Percentiles rank a stretch among this genome's conserved stretches.
These are phyloP conservation scores for Tuber microsphaerosporum DNA, from an alignment of 495 filamentous ascomycete species.

Conservation along the genomic window DNA sequence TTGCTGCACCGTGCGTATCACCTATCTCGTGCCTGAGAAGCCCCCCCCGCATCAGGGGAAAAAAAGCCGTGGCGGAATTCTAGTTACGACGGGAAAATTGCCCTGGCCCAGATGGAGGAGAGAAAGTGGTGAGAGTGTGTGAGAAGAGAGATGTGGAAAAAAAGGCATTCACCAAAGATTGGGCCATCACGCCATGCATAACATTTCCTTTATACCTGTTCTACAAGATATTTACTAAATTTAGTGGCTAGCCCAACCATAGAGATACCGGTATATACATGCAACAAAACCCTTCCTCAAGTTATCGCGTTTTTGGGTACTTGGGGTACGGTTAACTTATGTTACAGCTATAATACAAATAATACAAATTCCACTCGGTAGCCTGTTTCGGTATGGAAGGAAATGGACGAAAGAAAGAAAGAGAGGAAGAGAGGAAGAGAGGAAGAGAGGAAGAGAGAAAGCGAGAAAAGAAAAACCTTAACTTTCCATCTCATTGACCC, in stretches of 20 bases:
- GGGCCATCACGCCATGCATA: not conserved
- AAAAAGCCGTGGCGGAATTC: not conserved
- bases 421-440: not conserved
- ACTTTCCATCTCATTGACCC: not conserved
- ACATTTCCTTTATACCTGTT: not conserved
- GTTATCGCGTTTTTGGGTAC: not conserved
- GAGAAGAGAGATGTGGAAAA: not conserved
- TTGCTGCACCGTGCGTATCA: slow-evolving; percentile 1
- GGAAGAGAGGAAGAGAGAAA: not conserved
- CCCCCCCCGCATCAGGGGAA: not conserved
- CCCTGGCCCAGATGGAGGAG: not conserved
- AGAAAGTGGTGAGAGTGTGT: not conserved
- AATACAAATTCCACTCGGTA: not conserved
- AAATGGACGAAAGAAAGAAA: not conserved
- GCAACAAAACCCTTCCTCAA: not conserved
- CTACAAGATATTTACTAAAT: not conserved
- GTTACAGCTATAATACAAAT: not conserved
- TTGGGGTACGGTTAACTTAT: too few relatives aligned
- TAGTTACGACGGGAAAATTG: not conserved
- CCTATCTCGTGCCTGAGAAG: not conserved
- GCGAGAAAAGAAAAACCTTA: not conserved
- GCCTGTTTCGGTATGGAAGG: not conserved
- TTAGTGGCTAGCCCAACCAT: not conserved
- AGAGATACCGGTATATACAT: not conserved
- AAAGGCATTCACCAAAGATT: not conserved